phyloP scores from a whole-genome alignment of 1,139 yeast genomes.

The Martiniozyma asiatica region DNA sequence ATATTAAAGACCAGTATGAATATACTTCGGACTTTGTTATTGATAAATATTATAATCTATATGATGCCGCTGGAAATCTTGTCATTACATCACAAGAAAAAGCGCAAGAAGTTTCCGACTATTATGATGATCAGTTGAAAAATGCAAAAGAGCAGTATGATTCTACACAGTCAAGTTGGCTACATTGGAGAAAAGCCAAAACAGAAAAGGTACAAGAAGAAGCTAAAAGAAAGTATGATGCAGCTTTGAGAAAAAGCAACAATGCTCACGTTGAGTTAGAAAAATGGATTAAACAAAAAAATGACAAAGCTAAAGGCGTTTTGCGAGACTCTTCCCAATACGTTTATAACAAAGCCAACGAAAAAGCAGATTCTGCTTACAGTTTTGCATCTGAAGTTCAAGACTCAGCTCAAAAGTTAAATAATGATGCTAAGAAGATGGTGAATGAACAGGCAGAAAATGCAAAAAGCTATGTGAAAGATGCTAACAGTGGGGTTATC shows the following conservation, averaged over 20 bases:
- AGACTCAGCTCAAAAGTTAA: conserved; percentile 1
- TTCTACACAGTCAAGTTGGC: conserved; percentile 9
- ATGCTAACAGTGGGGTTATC: conserved; percentile 3
- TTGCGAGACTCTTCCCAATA: neutral
- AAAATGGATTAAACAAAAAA: conserved; percentile 2
- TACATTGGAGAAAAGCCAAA: conserved; percentile 8
- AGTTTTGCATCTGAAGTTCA: neutral
- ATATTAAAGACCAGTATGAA: conserved; percentile 4
- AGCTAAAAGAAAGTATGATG: conserved; percentile 8
- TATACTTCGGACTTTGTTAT: conserved; percentile 18
- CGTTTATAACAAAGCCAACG: neutral
- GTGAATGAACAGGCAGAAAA: conserved; percentile 4
- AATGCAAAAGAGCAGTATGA: conserved; percentile 10
- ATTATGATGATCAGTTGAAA: conserved; percentile 7
- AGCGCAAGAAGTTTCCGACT: conserved; percentile 19
- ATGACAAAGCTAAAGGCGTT: conserved; percentile 3
- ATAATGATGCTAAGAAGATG: conserved; percentile 4
- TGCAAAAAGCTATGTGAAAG: conserved; percentile 3
- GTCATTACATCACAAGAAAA: conserved; percentile 16
- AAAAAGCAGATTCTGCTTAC: neutral
- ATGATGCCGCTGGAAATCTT: conserved; percentile 18
- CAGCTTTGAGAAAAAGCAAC: conserved; percentile 1
- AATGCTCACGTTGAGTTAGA: conserved; percentile 2
- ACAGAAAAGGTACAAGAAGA: conserved; percentile 8
- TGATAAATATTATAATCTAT: conserved; percentile 26